These are phyloP conservation scores for Fragaria ananassa DNA, from an alignment of 306 rosid genomes.

Conservation along the genomic window DNA sequence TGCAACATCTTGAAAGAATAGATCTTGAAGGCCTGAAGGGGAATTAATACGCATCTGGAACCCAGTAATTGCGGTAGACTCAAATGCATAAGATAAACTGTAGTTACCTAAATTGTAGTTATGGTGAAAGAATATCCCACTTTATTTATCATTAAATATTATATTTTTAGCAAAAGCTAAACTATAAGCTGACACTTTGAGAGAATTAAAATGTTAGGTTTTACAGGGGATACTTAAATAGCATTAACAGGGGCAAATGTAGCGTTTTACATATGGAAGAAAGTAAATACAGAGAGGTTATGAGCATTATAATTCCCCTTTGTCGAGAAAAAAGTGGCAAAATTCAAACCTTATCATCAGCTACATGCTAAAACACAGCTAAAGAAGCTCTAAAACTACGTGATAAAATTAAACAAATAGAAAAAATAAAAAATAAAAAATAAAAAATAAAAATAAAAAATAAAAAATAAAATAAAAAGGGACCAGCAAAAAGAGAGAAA, in stretches of 20 bases:
- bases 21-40: conserved; percentile 5
- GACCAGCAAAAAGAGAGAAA: conserved; percentile 17
- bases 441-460: not conserved
- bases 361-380: not conserved
- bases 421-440: not conserved
- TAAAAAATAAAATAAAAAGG: no score
- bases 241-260: not conserved
- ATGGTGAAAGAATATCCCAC: not conserved
- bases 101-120: not conserved
- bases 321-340: not conserved
- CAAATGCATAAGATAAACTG: not conserved
- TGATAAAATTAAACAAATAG: not conserved
- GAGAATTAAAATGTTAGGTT: not conserved
- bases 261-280: not conserved
- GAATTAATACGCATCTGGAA: not conserved
- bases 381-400: not conserved
- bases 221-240: not conserved
- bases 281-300: not conserved
- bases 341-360: not conserved
- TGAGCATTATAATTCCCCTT: not conserved
- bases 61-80: not conserved
- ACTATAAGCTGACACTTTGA: not conserved
- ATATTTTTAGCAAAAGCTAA: not conserved
- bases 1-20: not conserved
- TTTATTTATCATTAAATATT: not conserved